Evolutionary conservation across 768 basidiomycete species (phyloP).

Genomic region (Lyophyllum shimeji): DNA sequence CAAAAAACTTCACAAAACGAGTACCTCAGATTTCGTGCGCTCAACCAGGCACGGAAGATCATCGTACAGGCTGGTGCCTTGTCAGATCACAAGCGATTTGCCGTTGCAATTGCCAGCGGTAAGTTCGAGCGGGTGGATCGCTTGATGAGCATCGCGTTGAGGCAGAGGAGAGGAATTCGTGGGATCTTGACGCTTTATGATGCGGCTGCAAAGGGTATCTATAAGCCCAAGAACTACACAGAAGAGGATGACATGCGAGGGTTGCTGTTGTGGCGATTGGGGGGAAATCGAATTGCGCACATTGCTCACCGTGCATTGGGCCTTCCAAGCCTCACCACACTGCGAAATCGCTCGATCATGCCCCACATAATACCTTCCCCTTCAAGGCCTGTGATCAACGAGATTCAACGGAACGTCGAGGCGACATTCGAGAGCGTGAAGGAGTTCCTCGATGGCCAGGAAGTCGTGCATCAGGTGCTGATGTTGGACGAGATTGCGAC

Average conservation of each 20-base stretch:
- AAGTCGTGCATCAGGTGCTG: slow-evolving; percentile 19
- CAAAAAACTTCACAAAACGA: slow-evolving; percentile 2
- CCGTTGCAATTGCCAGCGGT: slow-evolving; percentile 23
- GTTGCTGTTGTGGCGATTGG: slow-evolving; percentile 22
- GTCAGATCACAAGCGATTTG: slow-evolving; percentile 17
- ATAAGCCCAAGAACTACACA: slow-evolving; percentile 21
- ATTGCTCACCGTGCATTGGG: slow-evolving; percentile 19
- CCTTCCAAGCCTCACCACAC: slow-evolving; percentile 15
- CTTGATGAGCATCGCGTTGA: slow-evolving; percentile 17
- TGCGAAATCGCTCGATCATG: slow-evolving; percentile 13
- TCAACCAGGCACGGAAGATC: slow-evolving; percentile 21
- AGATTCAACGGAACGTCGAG: slow-evolving; percentile 8
- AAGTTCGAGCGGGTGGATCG: slow-evolving; percentile 17
- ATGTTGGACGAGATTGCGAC: slow-evolving; percentile 30
- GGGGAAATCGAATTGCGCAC: slow-evolving; percentile 19
- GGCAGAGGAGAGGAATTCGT: not conserved
- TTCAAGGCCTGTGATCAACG: not conserved
- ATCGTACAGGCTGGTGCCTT: slow-evolving; percentile 13
- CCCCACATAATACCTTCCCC: slow-evolving; percentile 18
- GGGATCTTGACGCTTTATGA: not conserved
- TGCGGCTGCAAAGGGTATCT: slow-evolving; percentile 5
- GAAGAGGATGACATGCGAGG: slow-evolving; percentile 20
- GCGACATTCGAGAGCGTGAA: not conserved
- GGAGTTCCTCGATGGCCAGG: not conserved
- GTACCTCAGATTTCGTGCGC: not conserved